Conservation (phyloP, 139 green algal species). For the Closterium sp. region DNA sequence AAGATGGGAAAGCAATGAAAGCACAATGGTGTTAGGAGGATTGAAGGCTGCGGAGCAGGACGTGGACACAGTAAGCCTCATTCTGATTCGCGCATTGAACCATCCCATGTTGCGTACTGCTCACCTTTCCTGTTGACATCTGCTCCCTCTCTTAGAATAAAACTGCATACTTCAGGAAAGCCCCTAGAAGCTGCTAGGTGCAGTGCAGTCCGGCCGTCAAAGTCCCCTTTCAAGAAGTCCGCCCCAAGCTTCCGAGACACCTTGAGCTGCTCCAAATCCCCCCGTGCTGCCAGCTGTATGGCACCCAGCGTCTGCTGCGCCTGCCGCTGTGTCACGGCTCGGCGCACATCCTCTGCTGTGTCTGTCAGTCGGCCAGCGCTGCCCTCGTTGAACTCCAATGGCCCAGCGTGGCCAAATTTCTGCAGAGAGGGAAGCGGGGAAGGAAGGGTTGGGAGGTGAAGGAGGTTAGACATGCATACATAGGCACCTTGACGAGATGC, state of each 20-base stretch:
- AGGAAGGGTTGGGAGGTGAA: background rate
- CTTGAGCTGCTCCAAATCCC: constrained; percentile 11
- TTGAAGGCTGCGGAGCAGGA: no score
- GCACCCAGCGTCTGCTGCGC: constrained; percentile 27
- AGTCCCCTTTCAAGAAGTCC: constrained; percentile 2
- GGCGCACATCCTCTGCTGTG: background rate
- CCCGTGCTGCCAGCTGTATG: constrained; percentile 12
- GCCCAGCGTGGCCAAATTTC: background rate
- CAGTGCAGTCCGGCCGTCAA: constrained; percentile 30
- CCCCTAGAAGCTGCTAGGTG: constrained; percentile 7
- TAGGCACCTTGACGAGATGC: background rate
- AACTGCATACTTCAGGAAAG: background rate
- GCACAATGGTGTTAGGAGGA: no score
- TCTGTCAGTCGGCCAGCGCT: background rate
- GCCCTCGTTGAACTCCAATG: background rate
- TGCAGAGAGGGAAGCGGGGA: background rate
- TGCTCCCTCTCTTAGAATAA: background rate
- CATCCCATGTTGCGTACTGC: no score
- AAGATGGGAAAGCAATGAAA: no score
- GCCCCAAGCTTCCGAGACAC: constrained; percentile 7
- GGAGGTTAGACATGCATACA: no score
- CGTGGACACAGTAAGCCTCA: no score
- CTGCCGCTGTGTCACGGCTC: constrained; percentile 12
- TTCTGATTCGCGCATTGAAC: no score
- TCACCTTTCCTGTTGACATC: background rate